Base-by-base conservation (phyloP, 805 yeast genomes). In the Metschnikowia hibisci region DNA sequence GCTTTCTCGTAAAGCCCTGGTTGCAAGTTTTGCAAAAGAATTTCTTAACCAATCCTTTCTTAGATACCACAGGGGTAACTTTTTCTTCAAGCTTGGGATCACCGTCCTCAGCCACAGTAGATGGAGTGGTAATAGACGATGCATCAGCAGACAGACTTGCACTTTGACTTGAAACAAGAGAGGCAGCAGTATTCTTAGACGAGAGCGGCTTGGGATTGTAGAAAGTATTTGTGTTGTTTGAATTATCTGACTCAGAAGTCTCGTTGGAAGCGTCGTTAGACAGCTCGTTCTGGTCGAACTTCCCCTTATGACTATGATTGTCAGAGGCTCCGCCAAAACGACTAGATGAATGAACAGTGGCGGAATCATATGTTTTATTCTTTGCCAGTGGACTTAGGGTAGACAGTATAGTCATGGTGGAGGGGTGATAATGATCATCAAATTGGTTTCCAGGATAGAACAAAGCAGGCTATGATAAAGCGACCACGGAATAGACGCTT, bases 1-100 rank as follows among this genome's bases (percentile, higher is more conserved):
- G 91, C 52, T 78, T 81, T 34, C 93, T 68, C 2, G 87, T 79
- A 62, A 84, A 84, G 0, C 78, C 66, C 50, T 80, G 84, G 41
- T 74, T 64, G 56, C 93, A 84, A 7, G 74, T 70, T 13, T 74
- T 68, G 57, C 93, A 84, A 14, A 62, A 63, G 51, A 69, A 78
- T 40, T 59, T 62, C 46, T 66, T 72, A 4, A 53, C 52, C 26
- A 49, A 33, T 9, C 29, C 41, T 3, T 25, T 18, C 29, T 33
- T 39, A 2, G 47, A 43, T 3, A 39, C 22, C 6, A 12, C 42
- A 5, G 44, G 33, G 20, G 35, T 29, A 5, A 41, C 42, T 33
- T 41, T 31, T 7, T 18, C 26, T 3, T 15, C 41, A 4, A 39
- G 25, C 13, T 43, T 37, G 13, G 32, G 6, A 16, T 31, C 42